phyloP scores from a whole-genome alignment of 2,329 filamentous ascomycete genomes.

The Fonsecaea multimorphosa region DNA sequence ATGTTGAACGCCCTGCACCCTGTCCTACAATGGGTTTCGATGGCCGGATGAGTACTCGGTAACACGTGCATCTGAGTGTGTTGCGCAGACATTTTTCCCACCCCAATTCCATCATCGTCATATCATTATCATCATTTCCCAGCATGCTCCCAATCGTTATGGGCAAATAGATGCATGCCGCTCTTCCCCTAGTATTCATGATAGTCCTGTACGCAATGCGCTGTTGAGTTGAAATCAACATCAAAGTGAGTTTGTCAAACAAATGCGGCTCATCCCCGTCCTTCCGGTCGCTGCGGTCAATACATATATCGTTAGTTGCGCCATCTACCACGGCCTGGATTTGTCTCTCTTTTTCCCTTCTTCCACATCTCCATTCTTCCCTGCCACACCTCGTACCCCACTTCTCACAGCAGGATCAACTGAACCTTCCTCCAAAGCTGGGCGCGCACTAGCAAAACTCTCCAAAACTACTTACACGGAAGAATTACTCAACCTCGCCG shows the following conservation, averaged over 20 bases:
- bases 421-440: constrained; percentile 1
- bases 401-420: neutral
- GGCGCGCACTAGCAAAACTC: constrained; percentile 1
- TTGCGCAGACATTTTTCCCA: neutral
- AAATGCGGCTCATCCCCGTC: neutral
- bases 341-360: constrained; percentile 17
- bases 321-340: constrained; percentile 12
- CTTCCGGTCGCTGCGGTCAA: neutral
- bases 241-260: neutral
- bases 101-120: neutral
- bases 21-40: constrained; percentile 1
- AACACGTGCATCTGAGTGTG: neutral
- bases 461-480: constrained; percentile 4
- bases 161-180: constrained; percentile 1
- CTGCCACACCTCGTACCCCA: constrained; percentile 1
- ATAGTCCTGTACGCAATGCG: neutral
- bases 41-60: neutral
- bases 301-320: neutral
- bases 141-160: neutral
- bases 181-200: neutral
- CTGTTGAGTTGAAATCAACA: neutral
- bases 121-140: neutral
- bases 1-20: neutral
- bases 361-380: constrained; percentile 6
- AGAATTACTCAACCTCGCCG: constrained; percentile 1